Evolutionary conservation across 2,329 filamentous ascomycete genomes (phyloP).

Genomic region (Colletotrichum sp.): DNA sequence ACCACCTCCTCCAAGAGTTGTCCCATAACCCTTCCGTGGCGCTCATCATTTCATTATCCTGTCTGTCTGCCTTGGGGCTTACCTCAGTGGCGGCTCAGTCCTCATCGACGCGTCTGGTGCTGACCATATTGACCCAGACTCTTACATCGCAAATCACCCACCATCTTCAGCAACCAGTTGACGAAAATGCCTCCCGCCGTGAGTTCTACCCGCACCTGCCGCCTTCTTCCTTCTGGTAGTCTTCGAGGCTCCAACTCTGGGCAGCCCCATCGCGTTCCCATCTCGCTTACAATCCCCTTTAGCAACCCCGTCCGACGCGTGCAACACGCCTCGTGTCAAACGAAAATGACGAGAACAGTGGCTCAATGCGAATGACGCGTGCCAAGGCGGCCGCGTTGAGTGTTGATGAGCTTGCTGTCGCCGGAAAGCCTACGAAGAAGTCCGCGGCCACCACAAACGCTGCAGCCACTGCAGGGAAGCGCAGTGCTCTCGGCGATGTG

Average conservation of each 20-base stretch:
- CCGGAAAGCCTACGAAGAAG: constrained; percentile 73
- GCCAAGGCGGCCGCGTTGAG: constrained; percentile 84
- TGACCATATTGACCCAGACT: constrained; percentile 7
- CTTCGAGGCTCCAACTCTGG: not conserved
- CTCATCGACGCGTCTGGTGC: constrained; percentile 12
- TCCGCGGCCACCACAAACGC: constrained; percentile 54
- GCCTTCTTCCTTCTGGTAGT: not conserved
- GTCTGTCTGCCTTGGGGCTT: not conserved
- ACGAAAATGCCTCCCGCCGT: constrained; percentile 38
- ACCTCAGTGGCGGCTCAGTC: not conserved
- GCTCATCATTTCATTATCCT: not conserved
- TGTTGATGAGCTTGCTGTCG: constrained; percentile 64
- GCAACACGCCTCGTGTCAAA: constrained; percentile 76
- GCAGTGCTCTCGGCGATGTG: constrained; percentile 88
- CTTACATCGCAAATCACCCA: not conserved
- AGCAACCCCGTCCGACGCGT: constrained; percentile 71
- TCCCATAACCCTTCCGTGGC: not conserved
- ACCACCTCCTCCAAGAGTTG: not conserved
- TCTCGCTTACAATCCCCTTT: constrained; percentile 31
- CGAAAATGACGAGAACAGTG: constrained; percentile 92
- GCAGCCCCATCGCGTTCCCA: not conserved
- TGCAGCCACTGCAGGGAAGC: constrained; percentile 66
- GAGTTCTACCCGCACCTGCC: constrained; percentile 27
- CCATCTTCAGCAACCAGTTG: constrained; percentile 11
- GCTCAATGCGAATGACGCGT: constrained; percentile 84